Base-by-base conservation (phyloP, 768 basidiomycete genomes). In the Leccinellum luteum region DNA sequence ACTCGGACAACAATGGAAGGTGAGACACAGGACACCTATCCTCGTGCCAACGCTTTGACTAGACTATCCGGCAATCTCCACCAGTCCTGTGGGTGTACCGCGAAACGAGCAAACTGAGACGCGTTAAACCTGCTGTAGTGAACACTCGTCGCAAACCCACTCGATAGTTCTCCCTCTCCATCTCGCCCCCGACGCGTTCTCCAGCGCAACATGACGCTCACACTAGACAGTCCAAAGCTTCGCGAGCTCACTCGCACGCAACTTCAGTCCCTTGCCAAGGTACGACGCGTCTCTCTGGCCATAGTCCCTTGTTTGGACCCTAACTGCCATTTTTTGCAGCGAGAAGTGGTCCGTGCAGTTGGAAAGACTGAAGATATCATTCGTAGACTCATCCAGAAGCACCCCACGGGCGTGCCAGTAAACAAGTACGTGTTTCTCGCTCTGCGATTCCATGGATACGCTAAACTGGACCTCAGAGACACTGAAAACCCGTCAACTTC, bases 291-390 rank as follows among this genome's bases (percentile, higher is more conserved):
- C 30, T 8, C 28, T 28, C 14, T 43, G 38, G 6, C 17, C 10
- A 1, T 19, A 19, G 1, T 17, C 17, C n/a, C 19, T n/a, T 21
- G 9, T 30, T 10, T 23, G 12, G 13, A 51, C 19, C 13, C 47
- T 63, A 3, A 53, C 38, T n/a, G 19, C 25, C 48, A 2, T 21
- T 30, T 38, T 31, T 23, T 49, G 1, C 48, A 73, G 72, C 55
- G 57, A 61, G 65, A 73, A 56, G 45, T 57, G 13, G 34, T 73
- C 19, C 62, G 62, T n/a, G 70, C 68, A 0, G 55, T 66, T 17
- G 68, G 61, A 3, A 70, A 69, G 59, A 70, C 62, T 1, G 72
- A 66, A 55, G 64, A 64, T 4, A 73, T 70, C 23, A 67, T 72
- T 43, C 57, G 58, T 35, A 56, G 64, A 52, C 60, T 71, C 44